Base-by-base conservation (phyloP, 352 stramenopile genomes). In the Pseudoperonospora humuli region DNA sequence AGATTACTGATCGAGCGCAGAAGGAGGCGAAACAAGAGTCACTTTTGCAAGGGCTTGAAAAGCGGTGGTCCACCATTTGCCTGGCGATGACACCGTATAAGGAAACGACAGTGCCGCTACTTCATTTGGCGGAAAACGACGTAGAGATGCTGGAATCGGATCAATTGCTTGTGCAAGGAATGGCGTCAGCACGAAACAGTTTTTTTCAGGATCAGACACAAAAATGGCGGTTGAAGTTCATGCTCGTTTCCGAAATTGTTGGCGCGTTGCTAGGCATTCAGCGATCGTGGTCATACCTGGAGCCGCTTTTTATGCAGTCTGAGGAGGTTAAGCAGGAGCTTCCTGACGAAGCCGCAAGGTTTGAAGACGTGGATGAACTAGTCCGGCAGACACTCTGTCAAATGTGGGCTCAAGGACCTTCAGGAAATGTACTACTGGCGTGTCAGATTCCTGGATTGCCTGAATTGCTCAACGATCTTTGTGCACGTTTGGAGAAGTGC, bases 291-390 rank as follows among this genome's bases (percentile, higher is more conserved):
- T 95, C 77, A 13, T 98, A 97, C 53, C 54, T 98, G 3, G 93
- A 97, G 53, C 92, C 93, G 10, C 68, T 98, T 1, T 98, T 98
- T 44, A 95, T 97, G 45, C 53, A 72, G 2, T 97, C 88, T 0
- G 93, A 98, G 11, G 93, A 98, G 50, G 93, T 97, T 3, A 97
- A 97, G 46, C 63, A 75, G 2, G 93, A 97, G 37, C 64, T 98
- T 14, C 93, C 93, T 1, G 78, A 96, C 3, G 91, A 97, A 34
- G 77, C 93, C 0, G 61, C 67, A 24, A 75, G 84, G 4, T 98
- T 98, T 54, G 71, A 80, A 44, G 40, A 56, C 25, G 90, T 97
- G 8, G 90, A 98, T 51, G 67, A 77, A n/a, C 56, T 64, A 2
- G 70, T 89, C 34, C 66, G 70, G 0, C 48, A 83, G 41, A 87